A percentile compares a stretch with the other conserved stretches of the same genome.
Evolutionary conservation across 148 eudicot genomes (phyloP).

Genomic region (Linanthus parryae): DNA sequence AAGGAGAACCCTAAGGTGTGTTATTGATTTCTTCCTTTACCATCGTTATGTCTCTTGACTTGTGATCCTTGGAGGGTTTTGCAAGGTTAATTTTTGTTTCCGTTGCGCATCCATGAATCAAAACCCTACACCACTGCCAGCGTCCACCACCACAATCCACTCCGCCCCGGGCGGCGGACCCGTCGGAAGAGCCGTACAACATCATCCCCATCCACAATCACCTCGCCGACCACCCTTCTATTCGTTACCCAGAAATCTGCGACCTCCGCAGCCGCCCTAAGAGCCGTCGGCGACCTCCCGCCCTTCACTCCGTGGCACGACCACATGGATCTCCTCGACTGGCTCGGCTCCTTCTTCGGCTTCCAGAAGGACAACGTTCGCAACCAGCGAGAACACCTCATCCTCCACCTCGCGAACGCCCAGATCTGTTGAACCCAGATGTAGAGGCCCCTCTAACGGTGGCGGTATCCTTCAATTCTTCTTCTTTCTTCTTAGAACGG

Average conservation of each 20-base stretch:
- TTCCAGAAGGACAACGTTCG: constrained; percentile 69
- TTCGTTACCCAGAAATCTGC: constrained; percentile 83
- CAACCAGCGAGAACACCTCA: constrained; percentile 84
- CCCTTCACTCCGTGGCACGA: constrained; percentile 54
- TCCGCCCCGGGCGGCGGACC: no score
- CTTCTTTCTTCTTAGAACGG: no score
- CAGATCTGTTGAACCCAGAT: no score
- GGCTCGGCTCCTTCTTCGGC: constrained; percentile 88
- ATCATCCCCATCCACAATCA: constrained; percentile 91
- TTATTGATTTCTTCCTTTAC: no score
- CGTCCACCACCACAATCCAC: constrained; percentile 13
- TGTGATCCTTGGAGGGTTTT: no score
- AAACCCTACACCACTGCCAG: not conserved
- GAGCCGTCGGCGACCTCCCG: constrained; percentile 73
- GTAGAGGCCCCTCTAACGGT: no score
- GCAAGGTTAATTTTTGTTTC: no score
- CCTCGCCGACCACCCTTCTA: constrained; percentile 88
- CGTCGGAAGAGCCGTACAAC: constrained; percentile 35
- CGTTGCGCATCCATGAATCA: no score
- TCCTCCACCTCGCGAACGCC: constrained; percentile 72
- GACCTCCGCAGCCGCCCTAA: constrained; percentile 79
- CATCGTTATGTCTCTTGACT: no score
- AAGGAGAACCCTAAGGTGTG: no score
- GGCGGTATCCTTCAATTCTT: no score
- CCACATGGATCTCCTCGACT: constrained; percentile 71